These are phyloP conservation scores for Apophysomyces variabilis DNA, from an alignment of 371 early-diverging fungal species.

Conservation along the genomic window DNA sequence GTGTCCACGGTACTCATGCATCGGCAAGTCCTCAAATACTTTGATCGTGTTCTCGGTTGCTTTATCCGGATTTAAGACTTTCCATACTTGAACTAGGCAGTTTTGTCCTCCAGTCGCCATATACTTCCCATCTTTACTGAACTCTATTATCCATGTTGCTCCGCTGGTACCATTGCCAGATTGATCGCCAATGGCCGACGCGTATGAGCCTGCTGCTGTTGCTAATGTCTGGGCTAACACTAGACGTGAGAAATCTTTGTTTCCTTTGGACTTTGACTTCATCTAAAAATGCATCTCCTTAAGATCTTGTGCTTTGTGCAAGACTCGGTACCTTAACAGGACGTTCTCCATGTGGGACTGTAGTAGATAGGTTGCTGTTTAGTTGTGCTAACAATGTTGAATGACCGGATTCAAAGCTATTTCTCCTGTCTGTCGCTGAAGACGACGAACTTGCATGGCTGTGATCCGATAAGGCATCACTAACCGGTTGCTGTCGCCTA, in stretches of 20 bases:
- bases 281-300: conserved; percentile 19
- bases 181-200: conserved; percentile 1
- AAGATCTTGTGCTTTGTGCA: not conserved
- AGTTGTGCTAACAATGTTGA: conserved; percentile 7
- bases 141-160: conserved; percentile 63
- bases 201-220: conserved; percentile 18
- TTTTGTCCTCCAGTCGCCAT: conserved; percentile 83
- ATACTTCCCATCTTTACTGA: conserved; percentile 80
- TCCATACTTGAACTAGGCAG: conserved; percentile 76
- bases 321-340: conserved; percentile 39
- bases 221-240: conserved; percentile 42
- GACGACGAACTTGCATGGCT: not conserved
- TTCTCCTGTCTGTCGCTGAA: conserved; percentile 2
- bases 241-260: conserved; percentile 33
- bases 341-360: conserved; percentile 32
- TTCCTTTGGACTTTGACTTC: conserved; percentile 37
- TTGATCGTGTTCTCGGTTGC: conserved; percentile 38
- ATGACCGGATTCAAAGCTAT: conserved; percentile 20
- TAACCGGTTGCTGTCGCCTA: not conserved
- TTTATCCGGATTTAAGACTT: conserved; percentile 43
- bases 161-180: conserved; percentile 2
- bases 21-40: conserved; percentile 70
- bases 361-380: not conserved
- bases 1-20: conserved; percentile 74
- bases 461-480: not conserved